A percentile compares a stretch with the other conserved stretches of the same genome.
phyloP scores from a whole-genome alignment of 2,329 filamentous ascomycete genomes.

The Alternaria brassicae region DNA sequence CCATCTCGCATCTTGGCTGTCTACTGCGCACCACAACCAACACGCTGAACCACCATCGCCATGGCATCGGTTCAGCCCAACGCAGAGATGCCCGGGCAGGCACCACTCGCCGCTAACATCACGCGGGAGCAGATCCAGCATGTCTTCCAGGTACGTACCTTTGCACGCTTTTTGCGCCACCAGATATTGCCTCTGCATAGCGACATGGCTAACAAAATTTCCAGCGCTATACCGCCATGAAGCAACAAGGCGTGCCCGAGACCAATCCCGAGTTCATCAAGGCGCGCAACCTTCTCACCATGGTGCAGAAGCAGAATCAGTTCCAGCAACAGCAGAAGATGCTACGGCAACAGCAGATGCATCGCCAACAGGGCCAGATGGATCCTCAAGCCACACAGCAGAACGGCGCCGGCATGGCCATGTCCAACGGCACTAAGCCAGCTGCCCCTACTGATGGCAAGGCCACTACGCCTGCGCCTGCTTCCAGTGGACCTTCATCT shows the following conservation, averaged over 20 bases:
- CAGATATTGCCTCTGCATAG: constrained; percentile 8
- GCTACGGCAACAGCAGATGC: constrained; percentile 55
- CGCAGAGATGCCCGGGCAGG: constrained; percentile 70
- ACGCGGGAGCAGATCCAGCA: constrained; percentile 81
- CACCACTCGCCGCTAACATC: constrained; percentile 69
- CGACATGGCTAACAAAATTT: constrained; percentile 46
- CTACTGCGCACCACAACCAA: constrained; percentile 26
- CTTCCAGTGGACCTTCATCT: constrained; percentile 34
- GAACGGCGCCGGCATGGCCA: constrained; percentile 51
- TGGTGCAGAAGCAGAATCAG: constrained; percentile 70
- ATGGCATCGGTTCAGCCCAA: constrained; percentile 85
- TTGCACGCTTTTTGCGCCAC: constrained; percentile 4
- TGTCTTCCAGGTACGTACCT: constrained; percentile 66
- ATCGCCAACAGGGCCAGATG: constrained; percentile 62
- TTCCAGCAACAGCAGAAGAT: constrained; percentile 54
- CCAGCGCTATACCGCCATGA: constrained; percentile 92
- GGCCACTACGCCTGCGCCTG: constrained; percentile 22
- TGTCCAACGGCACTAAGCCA: constrained; percentile 58
- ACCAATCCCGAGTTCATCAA: constrained; percentile 90
- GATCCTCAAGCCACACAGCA: constrained; percentile 58
- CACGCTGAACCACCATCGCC: constrained; percentile 25
- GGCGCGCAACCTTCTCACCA: constrained; percentile 75
- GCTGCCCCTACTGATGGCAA: constrained; percentile 33
- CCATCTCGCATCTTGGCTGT: constrained; percentile 15
- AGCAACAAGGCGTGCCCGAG: constrained; percentile 78